Base-by-base conservation (phyloP, 805 yeast species). In the Tetrapisispora fleetii region DNA sequence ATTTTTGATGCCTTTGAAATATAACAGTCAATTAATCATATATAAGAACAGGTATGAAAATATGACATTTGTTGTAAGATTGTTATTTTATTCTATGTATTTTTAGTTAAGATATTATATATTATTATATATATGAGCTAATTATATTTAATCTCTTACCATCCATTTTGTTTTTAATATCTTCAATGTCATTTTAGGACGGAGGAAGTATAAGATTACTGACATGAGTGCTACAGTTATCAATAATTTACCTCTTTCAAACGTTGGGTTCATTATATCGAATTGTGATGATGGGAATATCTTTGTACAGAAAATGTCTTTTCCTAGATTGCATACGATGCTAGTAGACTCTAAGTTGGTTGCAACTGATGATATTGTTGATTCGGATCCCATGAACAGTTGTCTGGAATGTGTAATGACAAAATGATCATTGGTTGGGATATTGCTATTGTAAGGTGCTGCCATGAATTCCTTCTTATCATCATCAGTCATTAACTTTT, bases 271-370 rank as follows among this genome's bases (percentile, higher is more conserved):
- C 62, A 91, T 72, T 45, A 78, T 71, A 67, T 91, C 99, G 66
- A 86, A 90, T 37, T 87, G 85, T 40, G 78, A 77, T 0, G 96
- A 86, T 0, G 98, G 96, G 45, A 83, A 76, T 17, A 85, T 73
- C 49, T 79, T 72, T 0, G 95, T 82, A 59, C 90, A 85, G 68
- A 85, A 90, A 7, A 84, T 63, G 60, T 87, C 95, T n/a, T 73
- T 65, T 18, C 83, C 86, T 41, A 79, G 67, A 36, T 76, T 71
- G 52, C 93, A 81, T 0, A 85, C 76, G 18, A 86, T 72, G 17
- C 83, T 73, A 0, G 97, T 89, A 1, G 95, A 85, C 66, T 91
- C 98, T 46, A 89, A 69, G 37, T 77, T 74, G 0, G 97, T 85
- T 2, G 85, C 73, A 3, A 70, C 59, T 0, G 83, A 71, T 2